Evolutionary conservation across 352 stramenopile species (phyloP).

Genomic region (Globisporangium solare): DNA sequence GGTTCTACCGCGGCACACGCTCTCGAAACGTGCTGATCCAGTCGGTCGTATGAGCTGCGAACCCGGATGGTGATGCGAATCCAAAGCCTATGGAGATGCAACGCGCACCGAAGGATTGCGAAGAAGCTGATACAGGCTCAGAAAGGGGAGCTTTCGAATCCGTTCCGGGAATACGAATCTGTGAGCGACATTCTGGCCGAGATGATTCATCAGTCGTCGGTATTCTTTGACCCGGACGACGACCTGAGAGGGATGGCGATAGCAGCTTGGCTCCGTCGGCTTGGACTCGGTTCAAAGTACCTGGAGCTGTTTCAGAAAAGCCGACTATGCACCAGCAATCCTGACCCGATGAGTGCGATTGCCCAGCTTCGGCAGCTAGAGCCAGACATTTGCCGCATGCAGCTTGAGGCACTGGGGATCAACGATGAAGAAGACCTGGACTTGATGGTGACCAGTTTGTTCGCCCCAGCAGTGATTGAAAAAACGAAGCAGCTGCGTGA

Average conservation of each 20-base stretch:
- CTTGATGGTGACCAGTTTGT: conserved; percentile 52
- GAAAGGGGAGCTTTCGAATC: conserved; percentile 45
- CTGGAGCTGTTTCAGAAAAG: conserved; percentile 39
- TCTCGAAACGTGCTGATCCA: conserved; percentile 30
- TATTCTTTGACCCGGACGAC: conserved; percentile 52
- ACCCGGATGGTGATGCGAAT: conserved; percentile 54
- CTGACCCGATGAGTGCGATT: conserved; percentile 17
- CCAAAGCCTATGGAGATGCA: conserved; percentile 58
- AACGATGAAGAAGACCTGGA: conserved; percentile 35
- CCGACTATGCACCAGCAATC: conserved; percentile 9
- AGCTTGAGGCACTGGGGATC: conserved; percentile 33
- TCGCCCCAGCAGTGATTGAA: conserved; percentile 31
- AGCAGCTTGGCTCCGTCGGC: conserved; percentile 49
- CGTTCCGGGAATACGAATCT: conserved; percentile 25
- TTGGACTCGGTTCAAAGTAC: conserved; percentile 51
- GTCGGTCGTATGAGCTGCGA: conserved; percentile 27
- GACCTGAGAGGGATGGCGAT: conserved; percentile 48
- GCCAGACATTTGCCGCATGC: conserved; percentile 10
- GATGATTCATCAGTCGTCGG: conserved; percentile 20
- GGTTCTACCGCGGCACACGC: conserved; percentile 34
- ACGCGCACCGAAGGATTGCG: conserved; percentile 39
- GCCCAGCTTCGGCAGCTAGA: conserved; percentile 18
- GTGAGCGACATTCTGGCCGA: conserved; percentile 32
- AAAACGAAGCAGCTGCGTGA: conserved; percentile 25
- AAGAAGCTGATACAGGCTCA: conserved; percentile 44